Conservation (phyloP, 129 eudicot species). For the Pittosporum tobira region DNA sequence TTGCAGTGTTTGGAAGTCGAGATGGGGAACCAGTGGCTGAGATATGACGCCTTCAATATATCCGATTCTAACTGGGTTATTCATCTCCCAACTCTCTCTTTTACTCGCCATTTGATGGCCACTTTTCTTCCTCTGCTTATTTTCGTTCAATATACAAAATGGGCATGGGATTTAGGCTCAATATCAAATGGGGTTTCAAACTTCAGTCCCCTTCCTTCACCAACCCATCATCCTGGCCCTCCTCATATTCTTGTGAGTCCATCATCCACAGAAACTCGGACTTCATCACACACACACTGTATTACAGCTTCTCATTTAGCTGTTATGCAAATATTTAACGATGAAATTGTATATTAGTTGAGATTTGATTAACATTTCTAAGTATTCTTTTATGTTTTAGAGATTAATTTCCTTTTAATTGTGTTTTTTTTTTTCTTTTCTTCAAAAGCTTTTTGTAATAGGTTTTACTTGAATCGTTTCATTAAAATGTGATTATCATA, state of each 20-base stretch:
- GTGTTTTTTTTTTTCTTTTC: no score
- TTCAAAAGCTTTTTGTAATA: no score
- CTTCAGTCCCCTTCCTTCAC: conserved; percentile 47
- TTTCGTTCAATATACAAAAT: conserved; percentile 3
- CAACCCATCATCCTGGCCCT: conserved; percentile 35
- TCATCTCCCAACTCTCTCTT: conserved; percentile 11
- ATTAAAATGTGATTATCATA: no score
- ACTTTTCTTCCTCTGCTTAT: conserved; percentile 5
- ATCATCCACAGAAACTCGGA: conserved; percentile 2
- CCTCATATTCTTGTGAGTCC: conserved; percentile 55
- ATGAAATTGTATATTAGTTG: no score
- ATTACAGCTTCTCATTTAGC: no score
- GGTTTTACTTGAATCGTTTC: no score
- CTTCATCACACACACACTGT: not conserved
- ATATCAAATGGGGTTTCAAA: conserved; percentile 59
- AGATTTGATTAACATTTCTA: no score
- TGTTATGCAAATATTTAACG: no score
- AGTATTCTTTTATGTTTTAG: no score
- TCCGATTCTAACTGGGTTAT: conserved; percentile 16
- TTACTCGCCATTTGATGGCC: conserved; percentile 26
- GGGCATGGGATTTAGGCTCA: conserved; percentile 52
- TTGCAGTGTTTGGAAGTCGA: not conserved
- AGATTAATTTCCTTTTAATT: no score
- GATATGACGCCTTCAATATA: conserved; percentile 20
- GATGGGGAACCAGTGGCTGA: conserved; percentile 64